Evolutionary conservation across 305 asterid genomes (phyloP).

Genomic region (Fraxinus ornus): DNA sequence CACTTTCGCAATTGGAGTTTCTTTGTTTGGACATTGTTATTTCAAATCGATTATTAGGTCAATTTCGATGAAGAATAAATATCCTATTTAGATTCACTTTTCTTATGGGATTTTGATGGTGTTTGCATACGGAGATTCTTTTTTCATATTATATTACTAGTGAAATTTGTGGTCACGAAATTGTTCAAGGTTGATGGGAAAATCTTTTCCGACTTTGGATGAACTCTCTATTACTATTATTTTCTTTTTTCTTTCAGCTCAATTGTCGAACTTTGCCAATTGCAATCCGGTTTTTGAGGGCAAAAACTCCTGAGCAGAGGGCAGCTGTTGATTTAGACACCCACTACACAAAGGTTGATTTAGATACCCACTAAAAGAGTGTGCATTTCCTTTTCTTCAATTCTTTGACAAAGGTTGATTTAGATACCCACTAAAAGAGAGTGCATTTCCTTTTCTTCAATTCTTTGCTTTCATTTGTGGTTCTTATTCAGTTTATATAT

Average conservation of each 20-base stretch:
- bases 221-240: neutral
- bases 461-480: neutral
- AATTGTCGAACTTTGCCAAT: conserved; percentile 71
- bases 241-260: conserved; percentile 47
- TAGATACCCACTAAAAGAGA: conserved; percentile 78
- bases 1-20: neutral
- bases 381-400: neutral
- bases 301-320: conserved; percentile 96
- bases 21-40: neutral
- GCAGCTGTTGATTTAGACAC: conserved; percentile 99
- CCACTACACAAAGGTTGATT: conserved; percentile 71
- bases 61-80: neutral
- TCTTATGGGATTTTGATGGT: neutral
- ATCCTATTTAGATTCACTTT: neutral
- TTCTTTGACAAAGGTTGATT: conserved; percentile 46
- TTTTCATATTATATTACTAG: neutral
- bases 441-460: neutral
- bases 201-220: neutral
- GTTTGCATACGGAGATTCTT: neutral
- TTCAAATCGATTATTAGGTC: neutral
- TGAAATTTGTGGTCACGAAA: neutral
- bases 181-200: neutral
- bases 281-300: conserved; percentile 82
- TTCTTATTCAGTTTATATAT: neutral
- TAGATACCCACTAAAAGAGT: conserved; percentile 78